Evolutionary conservation across 805 yeast species (phyloP), one percentile per base, ranked within the genome.

Genomic region (Schizosaccharomyces octosporus): DNA sequence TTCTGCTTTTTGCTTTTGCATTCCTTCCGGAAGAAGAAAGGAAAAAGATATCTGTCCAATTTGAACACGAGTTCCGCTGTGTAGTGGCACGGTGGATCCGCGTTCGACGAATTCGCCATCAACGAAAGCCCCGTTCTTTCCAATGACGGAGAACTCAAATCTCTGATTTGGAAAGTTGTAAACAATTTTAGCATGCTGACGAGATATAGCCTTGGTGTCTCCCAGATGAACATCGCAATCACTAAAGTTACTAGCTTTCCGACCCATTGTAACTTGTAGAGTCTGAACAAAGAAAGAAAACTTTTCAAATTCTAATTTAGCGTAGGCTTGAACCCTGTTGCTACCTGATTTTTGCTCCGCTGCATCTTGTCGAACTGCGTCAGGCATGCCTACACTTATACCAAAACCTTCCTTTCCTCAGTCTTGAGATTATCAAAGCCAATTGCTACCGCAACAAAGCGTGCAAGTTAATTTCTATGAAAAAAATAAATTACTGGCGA

Each of bases 221-320:
- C 96, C 95, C 55, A 93, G 72, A 73, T 93, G 95, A 55, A 93
- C 95, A 73, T 90, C 98, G 11, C 90, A 31, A 19, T 48, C 39
- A 21, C 62, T 42, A 19, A 41, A 48, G n/a, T 27, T n/a, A n/a
- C 27, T 6, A 43, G 63, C 41, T 59, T 63, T 27, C 66, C 98
- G 78, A n/a, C 98, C 98, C 55, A 93, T 75, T 7, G 90, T 79
- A 1, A 90, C 95, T 71, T 93, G 97, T 68, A 93, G 76, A 0
- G 98, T 93, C 72, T 93, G 98, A 11, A 93, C 96, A 67, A 90
- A 93, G 69, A 93, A 93, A 2, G 96, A 89, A 70, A 85, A 90
- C 65, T 86, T 81, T 63, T 86, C 95, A 70, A 93, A 93, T 70
- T 93, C 97, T 48, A 93, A 73, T 66, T 76, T 66, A 21, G 78